Evolutionary conservation across 495 filamentous ascomycete species (phyloP), one percentile per base, ranked within the genome.

Genomic region (Cudoniella acicularis): DNA sequence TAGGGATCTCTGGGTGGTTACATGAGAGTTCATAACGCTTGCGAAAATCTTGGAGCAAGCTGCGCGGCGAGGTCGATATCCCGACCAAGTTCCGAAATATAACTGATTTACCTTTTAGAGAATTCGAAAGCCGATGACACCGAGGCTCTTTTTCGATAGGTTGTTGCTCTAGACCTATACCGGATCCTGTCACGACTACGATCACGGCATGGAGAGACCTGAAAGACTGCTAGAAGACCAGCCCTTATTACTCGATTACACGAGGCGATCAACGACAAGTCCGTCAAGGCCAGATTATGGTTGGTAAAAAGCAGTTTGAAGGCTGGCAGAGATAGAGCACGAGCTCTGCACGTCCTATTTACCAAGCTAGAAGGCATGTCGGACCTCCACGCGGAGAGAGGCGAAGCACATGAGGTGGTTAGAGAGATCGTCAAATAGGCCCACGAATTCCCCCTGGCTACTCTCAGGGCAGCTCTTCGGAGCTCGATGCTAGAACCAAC

Each of bases 1-100:
- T 52, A 56, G 63, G 27, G 54, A 57, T 23, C 53, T 57, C 20
- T 23, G 22, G 42, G 49, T 53, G 17, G 59, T 70, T 45, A 57
- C 61, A 45, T 43, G 52, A 43, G 64, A 62, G 41, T 67, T 72
- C 30, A 63, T 54, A 42, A 56, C 51, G 40, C 67, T 71, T 26
- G 62, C 57, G 46, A 59, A 53, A 52, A 51, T 64, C 25, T 61
- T 70, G 52, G 60, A 64, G 56, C 52, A 60, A 52, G 66, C 49
- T 50, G 54, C 62, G 54, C 54, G 49, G 60, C 56, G 65, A 67
- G 67, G 61, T 65, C 4, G 30, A n/a, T n/a, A n/a, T n/a, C n/a
- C n/a, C n/a, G n/a, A n/a, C n/a, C n/a, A n/a, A n/a, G n/a, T n/a
- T n/a, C n/a, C n/a, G n/a, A n/a, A n/a, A n/a, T n/a, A n/a, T n/a